Percentiles rank a stretch among this genome's conserved stretches.
Evolutionary conservation across 2,329 filamentous ascomycete genomes (phyloP).

Genomic region (Fusarium papillatum): DNA sequence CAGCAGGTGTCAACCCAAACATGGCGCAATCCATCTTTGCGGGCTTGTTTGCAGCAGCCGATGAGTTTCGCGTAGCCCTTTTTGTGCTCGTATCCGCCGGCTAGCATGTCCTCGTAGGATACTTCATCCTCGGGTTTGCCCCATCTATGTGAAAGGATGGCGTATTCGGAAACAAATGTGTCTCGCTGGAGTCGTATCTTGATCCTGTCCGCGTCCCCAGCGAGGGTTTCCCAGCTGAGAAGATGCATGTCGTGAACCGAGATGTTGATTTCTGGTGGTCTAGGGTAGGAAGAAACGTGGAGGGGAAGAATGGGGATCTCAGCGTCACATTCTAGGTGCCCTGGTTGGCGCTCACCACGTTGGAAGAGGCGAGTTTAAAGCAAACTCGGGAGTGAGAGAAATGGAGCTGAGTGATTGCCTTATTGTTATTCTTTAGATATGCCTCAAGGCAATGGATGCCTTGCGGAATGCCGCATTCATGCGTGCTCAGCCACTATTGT

Average conservation of each 20-base stretch:
- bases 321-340: too few species aligned
- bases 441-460: background rate
- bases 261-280: background rate
- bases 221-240: background rate
- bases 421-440: too few species aligned
- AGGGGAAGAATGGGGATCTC: background rate
- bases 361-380: too few species aligned
- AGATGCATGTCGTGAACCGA: background rate
- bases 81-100: background rate
- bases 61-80: background rate
- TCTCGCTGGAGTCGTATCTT: background rate
- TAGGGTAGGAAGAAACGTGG: background rate
- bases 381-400: too few species aligned
- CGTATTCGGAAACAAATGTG: background rate
- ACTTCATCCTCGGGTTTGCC: background rate
- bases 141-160: background rate
- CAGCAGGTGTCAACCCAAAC: background rate
- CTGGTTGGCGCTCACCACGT: too few species aligned
- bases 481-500: background rate
- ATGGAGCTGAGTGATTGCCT: too few species aligned
- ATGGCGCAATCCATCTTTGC: background rate
- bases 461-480: background rate
- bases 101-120: background rate
- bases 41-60: background rate
- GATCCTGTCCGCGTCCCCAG: background rate